Conservation (phyloP, 257 asterid species). For the Salvia hispanica region DNA sequence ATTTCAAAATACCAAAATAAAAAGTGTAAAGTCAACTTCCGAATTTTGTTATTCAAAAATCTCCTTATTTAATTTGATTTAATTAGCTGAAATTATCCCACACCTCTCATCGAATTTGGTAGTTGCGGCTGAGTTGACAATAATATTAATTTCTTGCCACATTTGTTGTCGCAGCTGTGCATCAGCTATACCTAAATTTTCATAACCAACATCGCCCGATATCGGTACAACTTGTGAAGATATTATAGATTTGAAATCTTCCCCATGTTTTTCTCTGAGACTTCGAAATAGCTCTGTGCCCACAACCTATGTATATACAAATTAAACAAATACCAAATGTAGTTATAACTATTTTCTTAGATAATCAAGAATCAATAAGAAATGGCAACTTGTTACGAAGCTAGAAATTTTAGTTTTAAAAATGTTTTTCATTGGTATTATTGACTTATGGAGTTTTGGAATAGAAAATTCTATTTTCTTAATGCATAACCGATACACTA, state of each 20-base stretch:
- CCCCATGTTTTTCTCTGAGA: slow-evolving; percentile 38
- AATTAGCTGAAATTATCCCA: not conserved
- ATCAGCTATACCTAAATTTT: slow-evolving; percentile 41
- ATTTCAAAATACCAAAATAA: not conserved
- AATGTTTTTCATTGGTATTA: no score
- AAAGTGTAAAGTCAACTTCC: not conserved
- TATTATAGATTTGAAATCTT: slow-evolving; percentile 3
- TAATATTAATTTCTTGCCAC: slow-evolving; percentile 43
- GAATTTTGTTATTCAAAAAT: no score
- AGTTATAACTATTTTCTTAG: not conserved
- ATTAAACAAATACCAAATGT: not conserved
- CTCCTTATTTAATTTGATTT: not conserved
- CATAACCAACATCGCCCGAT: slow-evolving; percentile 38
- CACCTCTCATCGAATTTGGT: slow-evolving; percentile 52
- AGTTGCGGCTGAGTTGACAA: slow-evolving; percentile 70
- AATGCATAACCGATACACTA: no score
- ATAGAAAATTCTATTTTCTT: no score
- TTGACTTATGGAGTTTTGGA: no score
- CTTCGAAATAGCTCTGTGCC: slow-evolving; percentile 41
- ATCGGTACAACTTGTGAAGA: slow-evolving; percentile 37
- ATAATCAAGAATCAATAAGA: not conserved
- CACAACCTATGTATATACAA: slow-evolving; percentile 32
- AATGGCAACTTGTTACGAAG: no score
- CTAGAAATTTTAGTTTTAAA: no score
- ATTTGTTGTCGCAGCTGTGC: slow-evolving; percentile 33